Percentiles rank a stretch among this genome's conserved stretches.
Evolutionary conservation across 208 protist genomes (phyloP).

Genomic region (Acanthamoeba sp.): DNA sequence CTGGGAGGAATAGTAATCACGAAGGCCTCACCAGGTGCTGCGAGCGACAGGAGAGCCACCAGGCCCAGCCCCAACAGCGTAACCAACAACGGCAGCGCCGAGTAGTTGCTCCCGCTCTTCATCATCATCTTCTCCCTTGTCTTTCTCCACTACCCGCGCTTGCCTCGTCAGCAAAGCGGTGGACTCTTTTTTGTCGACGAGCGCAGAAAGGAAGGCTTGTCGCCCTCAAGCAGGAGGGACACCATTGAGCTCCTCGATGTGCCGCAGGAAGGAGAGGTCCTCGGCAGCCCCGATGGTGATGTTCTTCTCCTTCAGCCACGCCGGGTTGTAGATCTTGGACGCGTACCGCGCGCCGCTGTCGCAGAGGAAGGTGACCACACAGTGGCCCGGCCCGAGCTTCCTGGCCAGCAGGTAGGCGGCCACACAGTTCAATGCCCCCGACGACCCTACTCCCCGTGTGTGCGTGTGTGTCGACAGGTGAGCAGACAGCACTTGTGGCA

Average conservation of each 20-base stretch:
- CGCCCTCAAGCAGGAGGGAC: background rate
- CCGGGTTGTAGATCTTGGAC: constrained; percentile 83
- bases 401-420: constrained; percentile 84
- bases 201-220: background rate
- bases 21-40: background rate
- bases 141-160: background rate
- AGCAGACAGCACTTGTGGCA: background rate
- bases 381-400: constrained; percentile 83
- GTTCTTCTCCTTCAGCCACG: constrained; percentile 84
- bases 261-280: constrained; percentile 39
- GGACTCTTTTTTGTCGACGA: background rate
- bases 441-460: background rate
- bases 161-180: background rate
- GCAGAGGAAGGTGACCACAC: constrained; percentile 87
- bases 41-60: background rate
- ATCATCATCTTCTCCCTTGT: background rate
- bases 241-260: constrained; percentile 13
- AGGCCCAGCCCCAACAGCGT: background rate
- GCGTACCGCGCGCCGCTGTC: constrained; percentile 84
- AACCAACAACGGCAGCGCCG: background rate
- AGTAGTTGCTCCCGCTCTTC: background rate
- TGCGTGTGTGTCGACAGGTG: no score
- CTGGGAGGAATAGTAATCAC: background rate
- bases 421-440: constrained; percentile 77
- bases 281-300: constrained; percentile 50